Evolutionary conservation across 805 yeast species (phyloP).

Genomic region (Candida sonorensis): DNA sequence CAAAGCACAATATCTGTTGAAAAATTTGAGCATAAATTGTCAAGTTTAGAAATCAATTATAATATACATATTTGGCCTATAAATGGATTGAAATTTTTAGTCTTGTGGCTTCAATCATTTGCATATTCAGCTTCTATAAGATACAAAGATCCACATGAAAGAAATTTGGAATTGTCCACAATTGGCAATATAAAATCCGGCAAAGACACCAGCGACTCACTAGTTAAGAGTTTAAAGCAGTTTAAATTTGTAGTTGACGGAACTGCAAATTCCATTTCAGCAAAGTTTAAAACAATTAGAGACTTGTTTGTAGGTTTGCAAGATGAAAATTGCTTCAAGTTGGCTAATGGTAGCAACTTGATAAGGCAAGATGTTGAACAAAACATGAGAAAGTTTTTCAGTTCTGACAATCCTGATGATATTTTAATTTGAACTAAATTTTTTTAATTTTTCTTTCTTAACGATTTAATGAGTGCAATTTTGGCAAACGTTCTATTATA

Average conservation of each 20-base stretch:
- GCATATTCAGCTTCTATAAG: conserved; percentile 48
- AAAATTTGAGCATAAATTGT: conserved; percentile 35
- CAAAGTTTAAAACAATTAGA: conserved; percentile 35
- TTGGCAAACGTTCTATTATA: conserved; percentile 29
- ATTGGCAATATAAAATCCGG: conserved; percentile 53
- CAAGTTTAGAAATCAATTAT: conserved; percentile 38
- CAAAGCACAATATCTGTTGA: conserved; percentile 11
- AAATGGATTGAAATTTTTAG: conserved; percentile 38
- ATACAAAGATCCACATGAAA: conserved; percentile 47
- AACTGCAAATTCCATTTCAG: conserved; percentile 39
- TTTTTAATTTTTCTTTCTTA: conserved; percentile 13
- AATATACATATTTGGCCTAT: conserved; percentile 46
- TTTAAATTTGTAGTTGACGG: conserved; percentile 51
- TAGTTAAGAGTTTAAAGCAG: conserved; percentile 45
- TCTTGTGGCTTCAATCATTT: conserved; percentile 49
- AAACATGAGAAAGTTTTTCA: conserved; percentile 41
- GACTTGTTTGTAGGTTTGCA: no score
- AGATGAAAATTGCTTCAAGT: no score
- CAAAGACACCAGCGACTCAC: conserved; percentile 38
- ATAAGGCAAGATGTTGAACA: conserved; percentile 42
- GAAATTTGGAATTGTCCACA: conserved; percentile 49
- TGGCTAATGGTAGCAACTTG: conserved; percentile 5
- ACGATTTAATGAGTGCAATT: conserved; percentile 27
- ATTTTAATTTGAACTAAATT: no score
- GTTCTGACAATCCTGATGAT: conserved; percentile 44